Evolutionary conservation across 73 alveolate genomes (phyloP).

Genomic region (Urostyla sp.): DNA sequence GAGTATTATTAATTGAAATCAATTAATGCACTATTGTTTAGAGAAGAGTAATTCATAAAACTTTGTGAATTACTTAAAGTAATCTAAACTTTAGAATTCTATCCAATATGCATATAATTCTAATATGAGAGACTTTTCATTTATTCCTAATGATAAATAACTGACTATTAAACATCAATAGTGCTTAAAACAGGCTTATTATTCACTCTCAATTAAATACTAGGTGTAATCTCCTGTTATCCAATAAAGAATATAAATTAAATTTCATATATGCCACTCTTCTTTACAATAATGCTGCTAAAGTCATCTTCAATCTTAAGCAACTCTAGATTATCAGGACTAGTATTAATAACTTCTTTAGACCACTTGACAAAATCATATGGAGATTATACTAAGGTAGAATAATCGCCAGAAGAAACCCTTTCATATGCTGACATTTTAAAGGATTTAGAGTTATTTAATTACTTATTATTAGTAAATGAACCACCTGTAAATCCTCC

Average conservation of each 20-base stretch:
- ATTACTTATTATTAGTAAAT: too few species aligned
- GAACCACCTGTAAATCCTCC: conserved; percentile 49
- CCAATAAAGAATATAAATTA: conserved; percentile 36
- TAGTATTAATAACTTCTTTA: conserved; percentile 41
- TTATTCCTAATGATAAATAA: conserved; percentile 40
- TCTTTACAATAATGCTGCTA: conserved; percentile 5
- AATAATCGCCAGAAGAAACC: neutral
- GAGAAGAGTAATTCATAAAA: neutral
- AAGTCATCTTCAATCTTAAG: conserved; percentile 42
- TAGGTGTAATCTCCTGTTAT: conserved; percentile 17
- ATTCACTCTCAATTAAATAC: conserved; percentile 24
- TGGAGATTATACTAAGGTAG: neutral
- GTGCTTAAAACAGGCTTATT: conserved; percentile 38
- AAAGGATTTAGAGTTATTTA: neutral
- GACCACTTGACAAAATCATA: conserved; percentile 48
- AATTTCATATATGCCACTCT: conserved; percentile 44
- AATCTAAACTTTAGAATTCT: conserved; percentile 17
- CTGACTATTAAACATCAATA: conserved; percentile 28
- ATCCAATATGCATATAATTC: conserved; percentile 26
- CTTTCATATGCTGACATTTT: conserved; percentile 44
- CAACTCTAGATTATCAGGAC: conserved; percentile 49
- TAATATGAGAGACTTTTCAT: conserved; percentile 16
- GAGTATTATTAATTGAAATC: conserved; percentile 36
- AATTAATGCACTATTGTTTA: neutral
- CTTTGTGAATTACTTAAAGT: conserved; percentile 7